Percentiles rank a stretch among this genome's conserved stretches.
Conservation (phyloP, 73 alveolate genomes). For the Diophrys sp. region DNA sequence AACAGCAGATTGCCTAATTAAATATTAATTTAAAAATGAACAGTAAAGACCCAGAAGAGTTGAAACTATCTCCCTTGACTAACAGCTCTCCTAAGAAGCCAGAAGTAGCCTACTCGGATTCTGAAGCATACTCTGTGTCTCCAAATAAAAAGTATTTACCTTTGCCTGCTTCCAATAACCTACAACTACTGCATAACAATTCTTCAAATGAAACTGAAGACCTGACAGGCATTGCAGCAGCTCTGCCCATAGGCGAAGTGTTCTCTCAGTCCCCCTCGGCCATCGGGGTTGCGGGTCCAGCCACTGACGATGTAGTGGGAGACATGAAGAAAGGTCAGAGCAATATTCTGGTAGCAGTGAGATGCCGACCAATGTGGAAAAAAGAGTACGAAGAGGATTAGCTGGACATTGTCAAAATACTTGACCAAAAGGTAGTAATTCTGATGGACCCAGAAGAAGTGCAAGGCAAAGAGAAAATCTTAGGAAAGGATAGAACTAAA, state of each 20-base stretch:
- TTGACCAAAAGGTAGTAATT: conserved; percentile 65
- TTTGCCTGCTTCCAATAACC: no score
- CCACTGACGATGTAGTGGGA: conserved; percentile 57
- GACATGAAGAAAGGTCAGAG: conserved; percentile 72
- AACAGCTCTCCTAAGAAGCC: background rate
- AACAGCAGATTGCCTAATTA: background rate
- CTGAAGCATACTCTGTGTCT: background rate
- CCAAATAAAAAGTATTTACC: no score
- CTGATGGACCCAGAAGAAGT: conserved; percentile 79
- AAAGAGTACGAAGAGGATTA: conserved; percentile 57
- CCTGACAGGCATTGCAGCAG: background rate
- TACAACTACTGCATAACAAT: no score
- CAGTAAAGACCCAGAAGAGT: background rate
- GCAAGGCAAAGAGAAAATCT: conserved; percentile 18
- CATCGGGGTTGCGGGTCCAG: conserved; percentile 28
- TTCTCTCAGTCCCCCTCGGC: no score
- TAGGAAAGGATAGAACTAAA: conserved; percentile 40
- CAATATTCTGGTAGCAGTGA: conserved; percentile 69
- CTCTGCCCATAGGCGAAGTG: background rate
- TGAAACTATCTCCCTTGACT: background rate
- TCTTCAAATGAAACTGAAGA: no score
- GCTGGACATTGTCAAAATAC: conserved; percentile 66
- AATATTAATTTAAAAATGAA: background rate
- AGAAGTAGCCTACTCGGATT: background rate
- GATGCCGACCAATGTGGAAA: conserved; percentile 78